Percentiles rank a stretch among this genome's conserved stretches.
These are phyloP conservation scores for Alnus glutinosa DNA, from an alignment of 306 rosid species.

Conservation along the genomic window DNA sequence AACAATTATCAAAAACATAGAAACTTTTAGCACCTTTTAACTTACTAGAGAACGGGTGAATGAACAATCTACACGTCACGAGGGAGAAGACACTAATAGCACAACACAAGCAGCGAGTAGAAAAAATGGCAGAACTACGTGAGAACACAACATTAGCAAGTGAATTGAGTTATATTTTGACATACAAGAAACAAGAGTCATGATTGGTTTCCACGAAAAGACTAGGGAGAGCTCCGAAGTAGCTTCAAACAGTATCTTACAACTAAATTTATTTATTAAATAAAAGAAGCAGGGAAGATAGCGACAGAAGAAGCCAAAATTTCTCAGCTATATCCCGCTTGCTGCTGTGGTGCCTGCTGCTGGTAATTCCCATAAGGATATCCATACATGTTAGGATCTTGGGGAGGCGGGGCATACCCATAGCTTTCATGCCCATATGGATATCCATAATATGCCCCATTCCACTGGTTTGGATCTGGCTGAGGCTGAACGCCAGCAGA, in stretches of 20 bases:
- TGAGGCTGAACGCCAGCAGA: constrained; percentile 46
- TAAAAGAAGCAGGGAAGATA: constrained; percentile 2
- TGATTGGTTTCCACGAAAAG: background rate
- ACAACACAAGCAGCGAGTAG: background rate
- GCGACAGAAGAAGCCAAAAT: constrained; percentile 4
- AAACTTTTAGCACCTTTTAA: too few species aligned
- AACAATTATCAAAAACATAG: too few species aligned
- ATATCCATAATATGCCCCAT: constrained; percentile 82
- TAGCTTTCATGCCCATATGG: constrained; percentile 74
- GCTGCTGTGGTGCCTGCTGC: constrained; percentile 81
- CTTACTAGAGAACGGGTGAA: too few species aligned
- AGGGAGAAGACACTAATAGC: too few species aligned
- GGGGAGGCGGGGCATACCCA: constrained; percentile 75
- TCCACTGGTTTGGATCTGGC: constrained; percentile 71
- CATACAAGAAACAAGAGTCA: background rate
- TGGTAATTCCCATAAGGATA: constrained; percentile 76
- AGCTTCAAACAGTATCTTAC: constrained; percentile 22
- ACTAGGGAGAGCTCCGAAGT: background rate
- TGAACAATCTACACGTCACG: too few species aligned
- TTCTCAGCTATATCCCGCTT: constrained; percentile 67
- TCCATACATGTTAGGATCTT: constrained; percentile 83
- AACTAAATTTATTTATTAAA: constrained; percentile 25
- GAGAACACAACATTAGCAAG: background rate
- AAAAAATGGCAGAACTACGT: background rate
- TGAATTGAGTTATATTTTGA: background rate